Percentiles rank a stretch among this genome's conserved stretches.
Conservation (phyloP, 139 green algal species). For the Monoraphidium neglectum region DNA sequence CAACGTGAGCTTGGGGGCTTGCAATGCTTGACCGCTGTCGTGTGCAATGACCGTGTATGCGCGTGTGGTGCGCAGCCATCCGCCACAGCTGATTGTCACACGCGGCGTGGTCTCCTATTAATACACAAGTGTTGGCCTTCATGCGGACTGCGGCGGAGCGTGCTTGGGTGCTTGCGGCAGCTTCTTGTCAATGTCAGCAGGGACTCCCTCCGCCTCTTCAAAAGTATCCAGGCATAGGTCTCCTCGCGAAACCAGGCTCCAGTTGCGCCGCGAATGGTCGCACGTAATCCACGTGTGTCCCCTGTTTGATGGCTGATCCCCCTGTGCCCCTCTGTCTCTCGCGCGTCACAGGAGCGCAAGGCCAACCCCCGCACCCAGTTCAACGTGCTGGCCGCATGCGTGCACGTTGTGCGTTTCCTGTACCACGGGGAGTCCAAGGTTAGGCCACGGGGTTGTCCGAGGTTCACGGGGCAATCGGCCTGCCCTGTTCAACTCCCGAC, state of each 20-base stretch:
- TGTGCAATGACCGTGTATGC: too few species aligned
- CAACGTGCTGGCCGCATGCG: not conserved
- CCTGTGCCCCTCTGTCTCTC: conserved; percentile 5
- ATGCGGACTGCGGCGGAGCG: too few species aligned
- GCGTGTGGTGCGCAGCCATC: too few species aligned
- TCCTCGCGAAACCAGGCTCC: too few species aligned
- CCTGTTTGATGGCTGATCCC: not conserved
- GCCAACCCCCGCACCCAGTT: not conserved
- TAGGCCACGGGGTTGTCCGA: not conserved
- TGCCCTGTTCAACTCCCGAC: not conserved
- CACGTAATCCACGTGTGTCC: too few species aligned
- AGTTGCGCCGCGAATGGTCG: too few species aligned
- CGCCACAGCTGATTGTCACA: too few species aligned
- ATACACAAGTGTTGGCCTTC: too few species aligned
- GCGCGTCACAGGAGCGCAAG: not conserved
- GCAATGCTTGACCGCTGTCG: not conserved
- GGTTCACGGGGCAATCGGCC: not conserved
- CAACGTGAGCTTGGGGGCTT: conserved; percentile 17
- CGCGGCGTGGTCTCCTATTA: too few species aligned
- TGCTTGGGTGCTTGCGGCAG: too few species aligned
- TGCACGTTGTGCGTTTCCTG: conserved; percentile 57
- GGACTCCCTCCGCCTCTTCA: not conserved
- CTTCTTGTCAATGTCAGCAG: too few species aligned
- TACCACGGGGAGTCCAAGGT: conserved; percentile 49
- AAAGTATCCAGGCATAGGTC: too few species aligned